Evolutionary conservation across 2,329 filamentous ascomycete species (phyloP).

Genomic region (Sclerotiophoma versabilis): DNA sequence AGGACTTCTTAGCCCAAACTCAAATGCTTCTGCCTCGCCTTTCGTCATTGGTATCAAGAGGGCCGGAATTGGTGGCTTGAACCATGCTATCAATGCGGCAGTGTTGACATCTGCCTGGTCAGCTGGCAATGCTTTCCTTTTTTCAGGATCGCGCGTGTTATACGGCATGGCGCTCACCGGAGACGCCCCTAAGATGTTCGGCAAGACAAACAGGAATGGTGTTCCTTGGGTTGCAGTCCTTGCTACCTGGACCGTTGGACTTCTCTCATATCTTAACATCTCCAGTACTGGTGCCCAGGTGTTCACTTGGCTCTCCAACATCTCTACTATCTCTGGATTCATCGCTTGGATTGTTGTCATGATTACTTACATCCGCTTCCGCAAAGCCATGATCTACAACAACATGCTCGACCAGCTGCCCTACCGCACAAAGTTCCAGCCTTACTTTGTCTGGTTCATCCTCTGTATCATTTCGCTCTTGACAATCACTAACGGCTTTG

Average conservation of each 20-base stretch:
- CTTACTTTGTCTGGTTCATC: slow-evolving; percentile 66
- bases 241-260: slow-evolving; percentile 51
- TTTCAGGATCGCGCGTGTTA: slow-evolving; percentile 59
- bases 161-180: slow-evolving; percentile 58
- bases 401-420: slow-evolving; percentile 64
- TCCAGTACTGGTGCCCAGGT: slow-evolving; percentile 55
- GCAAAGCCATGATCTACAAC: slow-evolving; percentile 55
- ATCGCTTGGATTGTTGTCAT: slow-evolving; percentile 64
- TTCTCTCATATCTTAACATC: slow-evolving; percentile 59
- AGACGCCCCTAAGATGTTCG: slow-evolving; percentile 61
- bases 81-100: slow-evolving; percentile 77
- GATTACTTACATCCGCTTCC: slow-evolving; percentile 68
- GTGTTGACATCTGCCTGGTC: slow-evolving; percentile 77
- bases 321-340: slow-evolving; percentile 66
- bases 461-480: slow-evolving; percentile 55
- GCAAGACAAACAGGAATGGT: slow-evolving; percentile 54
- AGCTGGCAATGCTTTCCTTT: slow-evolving; percentile 72
- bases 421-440: slow-evolving; percentile 57
- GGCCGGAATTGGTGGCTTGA: slow-evolving; percentile 71
- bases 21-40: slow-evolving; percentile 46
- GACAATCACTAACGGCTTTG: slow-evolving; percentile 47
- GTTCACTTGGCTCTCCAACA: slow-evolving; percentile 75
- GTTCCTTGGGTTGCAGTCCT: slow-evolving; percentile 52
- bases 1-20: slow-evolving; percentile 49
- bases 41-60: slow-evolving; percentile 72